Evolutionary conservation across 176 grass and related monocot species (phyloP).

Genomic region (Pontederia crassipes): DNA sequence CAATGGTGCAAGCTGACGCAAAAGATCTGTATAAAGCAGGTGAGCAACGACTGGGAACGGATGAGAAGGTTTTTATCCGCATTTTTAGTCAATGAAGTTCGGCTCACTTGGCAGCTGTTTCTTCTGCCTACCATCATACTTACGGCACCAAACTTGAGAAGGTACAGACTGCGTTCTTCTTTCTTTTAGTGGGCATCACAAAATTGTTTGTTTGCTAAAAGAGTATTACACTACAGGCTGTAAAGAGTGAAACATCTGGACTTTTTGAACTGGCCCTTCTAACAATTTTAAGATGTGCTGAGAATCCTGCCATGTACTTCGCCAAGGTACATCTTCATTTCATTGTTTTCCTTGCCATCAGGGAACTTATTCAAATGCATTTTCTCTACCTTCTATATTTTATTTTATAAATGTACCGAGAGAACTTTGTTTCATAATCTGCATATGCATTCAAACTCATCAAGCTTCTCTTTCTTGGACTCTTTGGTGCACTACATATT

Average conservation of each 20-base stretch:
- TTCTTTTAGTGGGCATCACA: too few species aligned
- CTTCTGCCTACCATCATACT: conserved; percentile 75
- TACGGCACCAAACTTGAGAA: conserved; percentile 66
- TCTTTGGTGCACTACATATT: too few species aligned
- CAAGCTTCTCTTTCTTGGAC: too few species aligned
- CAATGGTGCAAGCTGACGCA: conserved; percentile 62
- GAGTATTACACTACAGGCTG: conserved; percentile 34
- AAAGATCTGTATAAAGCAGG: conserved; percentile 96
- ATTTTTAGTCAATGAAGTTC: conserved; percentile 85
- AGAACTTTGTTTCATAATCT: too few species aligned
- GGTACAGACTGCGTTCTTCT: conserved; percentile 18
- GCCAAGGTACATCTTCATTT: conserved; percentile 56
- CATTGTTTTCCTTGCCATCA: conserved; percentile 12
- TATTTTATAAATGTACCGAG: too few species aligned
- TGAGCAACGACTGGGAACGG: conserved; percentile 83
- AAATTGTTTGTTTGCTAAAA: too few species aligned
- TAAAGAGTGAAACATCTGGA: conserved; percentile 95
- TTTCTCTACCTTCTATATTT: too few species aligned
- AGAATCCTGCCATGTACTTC: conserved; percentile 93
- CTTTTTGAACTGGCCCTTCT: conserved; percentile 80
- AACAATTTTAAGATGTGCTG: conserved; percentile 76
- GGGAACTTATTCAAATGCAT: not conserved
- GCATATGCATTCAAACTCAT: too few species aligned
- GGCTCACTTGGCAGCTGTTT: conserved; percentile 72
- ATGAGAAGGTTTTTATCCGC: conserved; percentile 74